phyloP scores from a whole-genome alignment of 2,329 filamentous ascomycete genomes.

The Lachnellula arida region DNA sequence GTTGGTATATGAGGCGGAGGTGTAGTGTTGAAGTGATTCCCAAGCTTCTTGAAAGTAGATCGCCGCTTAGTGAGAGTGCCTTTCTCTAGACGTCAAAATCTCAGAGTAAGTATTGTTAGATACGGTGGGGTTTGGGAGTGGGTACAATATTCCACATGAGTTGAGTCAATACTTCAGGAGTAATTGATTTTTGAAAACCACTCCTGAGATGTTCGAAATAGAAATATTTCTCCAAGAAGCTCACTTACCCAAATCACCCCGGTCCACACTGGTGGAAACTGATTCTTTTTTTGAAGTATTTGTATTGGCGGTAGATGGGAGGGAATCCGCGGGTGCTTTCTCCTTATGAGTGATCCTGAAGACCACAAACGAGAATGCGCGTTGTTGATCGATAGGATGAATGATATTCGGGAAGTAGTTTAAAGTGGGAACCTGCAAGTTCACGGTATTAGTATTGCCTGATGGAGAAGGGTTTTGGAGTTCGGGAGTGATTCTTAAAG shows the following conservation, averaged over 20 bases:
- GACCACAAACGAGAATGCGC: slow-evolving; percentile 45
- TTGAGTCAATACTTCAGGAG: no score
- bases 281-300: slow-evolving; percentile 1
- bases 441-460: no score
- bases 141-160: no score
- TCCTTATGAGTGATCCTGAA: slow-evolving; percentile 43
- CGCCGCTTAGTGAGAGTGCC: slow-evolving; percentile 4
- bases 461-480: no score
- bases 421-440: slow-evolving; percentile 40
- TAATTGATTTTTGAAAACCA: no score
- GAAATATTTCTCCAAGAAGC: no score
- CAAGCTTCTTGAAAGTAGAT: slow-evolving; percentile 11
- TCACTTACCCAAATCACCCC: not conserved
- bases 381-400: slow-evolving; percentile 47
- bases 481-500: no score
- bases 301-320: not conserved
- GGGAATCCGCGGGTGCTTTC: not conserved
- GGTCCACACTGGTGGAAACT: slow-evolving; percentile 28
- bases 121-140: no score
- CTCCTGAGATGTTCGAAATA: no score
- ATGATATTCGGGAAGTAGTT: slow-evolving; percentile 61
- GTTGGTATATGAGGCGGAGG: slow-evolving; percentile 47
- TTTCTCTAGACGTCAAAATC: slow-evolving; percentile 5
- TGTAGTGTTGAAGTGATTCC: slow-evolving; percentile 17
- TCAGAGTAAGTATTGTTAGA: no score